phyloP scores from a whole-genome alignment of 495 filamentous ascomycete species.

The Podospora bellae-mahoneyi region DNA sequence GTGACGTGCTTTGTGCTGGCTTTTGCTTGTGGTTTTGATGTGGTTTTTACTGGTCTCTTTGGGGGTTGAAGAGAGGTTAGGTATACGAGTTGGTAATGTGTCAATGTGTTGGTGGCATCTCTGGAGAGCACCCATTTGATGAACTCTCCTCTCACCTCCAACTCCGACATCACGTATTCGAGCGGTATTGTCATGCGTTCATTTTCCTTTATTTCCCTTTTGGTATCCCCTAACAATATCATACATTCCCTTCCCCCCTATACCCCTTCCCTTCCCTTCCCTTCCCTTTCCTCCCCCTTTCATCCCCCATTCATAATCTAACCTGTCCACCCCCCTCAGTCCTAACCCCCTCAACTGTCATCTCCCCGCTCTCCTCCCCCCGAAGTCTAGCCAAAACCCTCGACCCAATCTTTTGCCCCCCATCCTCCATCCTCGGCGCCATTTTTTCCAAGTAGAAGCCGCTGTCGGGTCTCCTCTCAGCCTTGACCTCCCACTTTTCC shows the following conservation, averaged over 20 bases:
- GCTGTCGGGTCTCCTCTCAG: constrained; percentile 70
- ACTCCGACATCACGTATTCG: too few species aligned
- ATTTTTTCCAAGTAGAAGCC: constrained; percentile 80
- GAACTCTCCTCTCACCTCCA: too few species aligned
- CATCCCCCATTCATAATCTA: not conserved
- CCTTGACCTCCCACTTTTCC: constrained; percentile 68
- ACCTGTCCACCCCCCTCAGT: not conserved
- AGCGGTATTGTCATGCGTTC: not conserved
- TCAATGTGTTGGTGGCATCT: too few species aligned
- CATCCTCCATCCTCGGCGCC: not conserved
- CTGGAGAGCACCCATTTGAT: too few species aligned
- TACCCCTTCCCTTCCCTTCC: not conserved
- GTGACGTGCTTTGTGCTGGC: too few species aligned
- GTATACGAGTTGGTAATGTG: too few species aligned
- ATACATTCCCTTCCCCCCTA: not conserved
- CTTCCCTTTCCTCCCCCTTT: not conserved
- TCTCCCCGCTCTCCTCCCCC: constrained; percentile 11
- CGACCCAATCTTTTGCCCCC: not conserved
- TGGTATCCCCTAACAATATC: not conserved
- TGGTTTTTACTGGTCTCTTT: too few species aligned
- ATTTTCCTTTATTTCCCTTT: not conserved
- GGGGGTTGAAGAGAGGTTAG: too few species aligned
- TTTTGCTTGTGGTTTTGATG: too few species aligned
- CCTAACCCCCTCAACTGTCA: not conserved
- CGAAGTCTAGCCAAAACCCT: not conserved